Conservation (phyloP, 2,329 filamentous ascomycete species). For the Penicillium brevicompactum region DNA sequence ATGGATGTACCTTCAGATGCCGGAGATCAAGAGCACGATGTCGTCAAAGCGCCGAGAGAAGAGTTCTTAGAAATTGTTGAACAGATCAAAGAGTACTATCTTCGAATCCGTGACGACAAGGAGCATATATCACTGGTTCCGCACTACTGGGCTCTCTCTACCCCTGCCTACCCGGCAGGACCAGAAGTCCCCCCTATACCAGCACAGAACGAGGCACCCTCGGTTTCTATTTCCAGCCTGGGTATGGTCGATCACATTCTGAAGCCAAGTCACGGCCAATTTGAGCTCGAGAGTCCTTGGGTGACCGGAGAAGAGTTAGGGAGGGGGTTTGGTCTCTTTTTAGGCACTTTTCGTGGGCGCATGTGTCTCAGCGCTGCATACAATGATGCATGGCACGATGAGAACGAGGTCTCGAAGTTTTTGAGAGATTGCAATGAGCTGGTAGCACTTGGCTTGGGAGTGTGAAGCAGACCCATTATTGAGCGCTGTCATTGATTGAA, state of each 20-base stretch:
- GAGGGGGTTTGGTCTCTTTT: slow-evolving; percentile 40
- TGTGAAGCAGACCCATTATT: not conserved
- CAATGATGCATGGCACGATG: slow-evolving; percentile 48
- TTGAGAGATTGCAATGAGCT: slow-evolving; percentile 20
- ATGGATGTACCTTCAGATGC: slow-evolving; percentile 13
- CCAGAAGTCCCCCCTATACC: slow-evolving; percentile 16
- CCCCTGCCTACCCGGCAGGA: slow-evolving; percentile 19
- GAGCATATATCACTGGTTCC: slow-evolving; percentile 24
- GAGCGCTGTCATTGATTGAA: too few species aligned
- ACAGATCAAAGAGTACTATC: slow-evolving; percentile 20
- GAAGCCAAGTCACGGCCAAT: slow-evolving; percentile 19
- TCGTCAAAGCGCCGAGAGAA: not conserved
- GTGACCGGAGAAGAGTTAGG: slow-evolving; percentile 51
- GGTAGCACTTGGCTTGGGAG: not conserved
- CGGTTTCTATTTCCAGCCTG: slow-evolving; percentile 26
- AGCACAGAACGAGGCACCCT: slow-evolving; percentile 18
- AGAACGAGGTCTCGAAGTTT: slow-evolving; percentile 19
- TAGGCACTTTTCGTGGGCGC: slow-evolving; percentile 41
- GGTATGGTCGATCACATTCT: slow-evolving; percentile 40
- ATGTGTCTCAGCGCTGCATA: slow-evolving; percentile 46
- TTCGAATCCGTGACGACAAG: slow-evolving; percentile 19
- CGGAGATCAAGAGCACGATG: not conserved
- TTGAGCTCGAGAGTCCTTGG: slow-evolving; percentile 44
- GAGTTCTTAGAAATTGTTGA: slow-evolving; percentile 16
- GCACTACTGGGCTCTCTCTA: slow-evolving; percentile 23